phyloP scores from a whole-genome alignment of 805 yeast genomes.

The Candida michaelii region DNA sequence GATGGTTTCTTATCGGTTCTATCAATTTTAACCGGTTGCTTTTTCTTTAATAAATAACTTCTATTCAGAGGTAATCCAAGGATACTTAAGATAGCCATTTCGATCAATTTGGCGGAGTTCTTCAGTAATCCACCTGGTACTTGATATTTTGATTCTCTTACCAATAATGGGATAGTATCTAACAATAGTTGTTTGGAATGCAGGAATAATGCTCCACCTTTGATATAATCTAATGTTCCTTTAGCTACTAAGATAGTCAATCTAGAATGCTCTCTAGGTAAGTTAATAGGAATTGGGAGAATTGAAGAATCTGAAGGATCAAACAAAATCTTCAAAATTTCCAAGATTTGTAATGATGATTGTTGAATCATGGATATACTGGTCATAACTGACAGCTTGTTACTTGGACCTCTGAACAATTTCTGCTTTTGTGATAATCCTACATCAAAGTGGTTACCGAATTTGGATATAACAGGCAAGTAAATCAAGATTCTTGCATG shows the following conservation, averaged over 20 bases:
- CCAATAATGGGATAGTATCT: slow-evolving; percentile 50
- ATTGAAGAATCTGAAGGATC: slow-evolving; percentile 39
- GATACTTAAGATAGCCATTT: slow-evolving; percentile 60
- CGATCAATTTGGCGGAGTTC: slow-evolving; percentile 56
- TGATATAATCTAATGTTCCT: slow-evolving; percentile 77
- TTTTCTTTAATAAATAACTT: slow-evolving; percentile 14
- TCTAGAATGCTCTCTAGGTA: slow-evolving; percentile 62
- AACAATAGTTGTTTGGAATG: slow-evolving; percentile 61
- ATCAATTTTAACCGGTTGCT: slow-evolving; percentile 16
- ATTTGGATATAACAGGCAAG: slow-evolving; percentile 41
- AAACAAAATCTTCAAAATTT: slow-evolving; percentile 46
- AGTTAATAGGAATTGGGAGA: slow-evolving; percentile 64
- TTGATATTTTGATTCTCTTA: slow-evolving; percentile 49
- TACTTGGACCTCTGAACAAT: slow-evolving; percentile 37
- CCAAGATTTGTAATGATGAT: slow-evolving; percentile 59
- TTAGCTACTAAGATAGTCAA: slow-evolving; percentile 65
- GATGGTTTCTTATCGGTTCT: slow-evolving; percentile 24
- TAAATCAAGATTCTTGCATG: slow-evolving; percentile 45
- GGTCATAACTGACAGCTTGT: slow-evolving; percentile 35
- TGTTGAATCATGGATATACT: slow-evolving; percentile 70
- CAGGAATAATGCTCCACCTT: slow-evolving; percentile 78
- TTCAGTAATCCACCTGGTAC: slow-evolving; percentile 62
- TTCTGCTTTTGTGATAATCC: slow-evolving; percentile 40
- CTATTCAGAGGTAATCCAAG: slow-evolving; percentile 48
- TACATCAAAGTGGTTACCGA: slow-evolving; percentile 41